Evolutionary conservation across 2,329 filamentous ascomycete genomes (phyloP), one percentile per base, ranked within the genome.

Genomic region (Pseudogymnoascus sp.): DNA sequence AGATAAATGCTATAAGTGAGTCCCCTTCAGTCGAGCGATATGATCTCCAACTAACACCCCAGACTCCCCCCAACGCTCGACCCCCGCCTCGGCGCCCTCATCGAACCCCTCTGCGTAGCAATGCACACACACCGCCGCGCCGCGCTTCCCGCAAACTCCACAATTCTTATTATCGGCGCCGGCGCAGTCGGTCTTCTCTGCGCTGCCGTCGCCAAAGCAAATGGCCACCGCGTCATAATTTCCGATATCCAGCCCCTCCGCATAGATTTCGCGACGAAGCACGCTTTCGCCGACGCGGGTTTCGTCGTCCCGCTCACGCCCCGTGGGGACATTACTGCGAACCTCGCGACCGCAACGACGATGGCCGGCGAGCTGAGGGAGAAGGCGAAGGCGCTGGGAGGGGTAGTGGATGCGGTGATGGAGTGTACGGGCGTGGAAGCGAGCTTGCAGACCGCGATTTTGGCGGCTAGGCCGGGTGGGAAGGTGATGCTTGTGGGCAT

Each of bases 401-500:
- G 71, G 1, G 90, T 90, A 15, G 88, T 88, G 1, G 90, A 95
- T 75, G 85, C 86, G 0, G 89, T 90, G 38, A 90, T 95, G 70
- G 91, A 95, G 74, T 90, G 90, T 15, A 88, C 85, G 31, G 90
- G 90, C 33, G 90, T 88, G 1, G 89, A 92, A 76, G 84, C 88
- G 0, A 89, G 86, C 10, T 91, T 93, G 70, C 89, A 93, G 77
- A 82, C 88, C 0, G 84, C 83, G 33, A 82, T 93, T 70, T 87
- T 93, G 75, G 82, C 82, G 21, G 82, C 92, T 31, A 83, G 87
- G 66, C 80, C 80, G 46, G 90, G 90, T 63, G 90, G 90, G 31
- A 88, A 83, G n/a, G 93, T 91, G 70, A 88, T 96, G 9, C 91
- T 96, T 78, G 91, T 87, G 65, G 93, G 93, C 63, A 96, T 97